Base-by-base conservation (phyloP, 257 asterid genomes). In the Capsicum chinense region DNA sequence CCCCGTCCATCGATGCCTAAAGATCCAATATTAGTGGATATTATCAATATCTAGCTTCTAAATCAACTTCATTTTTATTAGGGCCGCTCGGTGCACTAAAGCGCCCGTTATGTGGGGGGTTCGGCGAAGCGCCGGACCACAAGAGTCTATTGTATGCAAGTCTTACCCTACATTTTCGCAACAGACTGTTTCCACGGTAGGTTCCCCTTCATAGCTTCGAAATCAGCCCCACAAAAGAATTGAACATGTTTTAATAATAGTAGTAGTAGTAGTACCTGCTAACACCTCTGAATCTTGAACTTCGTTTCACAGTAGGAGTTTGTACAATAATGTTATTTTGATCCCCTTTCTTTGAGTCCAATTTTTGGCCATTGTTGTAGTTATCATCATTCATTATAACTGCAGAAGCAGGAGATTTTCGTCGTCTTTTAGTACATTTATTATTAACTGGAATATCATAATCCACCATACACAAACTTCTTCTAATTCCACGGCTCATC, bases 221-320 rank as follows among this genome's bases (percentile, higher is more conserved):
- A 26, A 26, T 26, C 33, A 26, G 1, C 33, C 33, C 33, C 33
- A 26, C 33, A 26, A 26, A 26, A 26, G 33, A 26, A 26, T 26
- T 26, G 33, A 26, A 26, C 33, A 26, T 26, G 33, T 26, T 26
- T 26, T 26, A 26, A 26, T 26, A 26, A 26, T 26, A 26, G 33
- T 26, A 26, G 33, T 26, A 26, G 33, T 26, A 26, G 33, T 26
- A 26, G 33, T 26, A 93, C 86, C 85, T 86, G 52, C 89, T 86
- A 19, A 87, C 90, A 11, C 98, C 97, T 39, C 95, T 90, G 74
- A 94, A 94, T 89, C 95, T 90, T n/a, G 98, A 94, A 86, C 98
- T 94, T 88, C 97, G 87, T 87, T 92, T 94, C 1, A 80, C 87
- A 0, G 93, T 83, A 9, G 87, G 56, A 60, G 86, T 70, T 9